Percentiles rank a stretch among this genome's conserved stretches.
phyloP scores from a whole-genome alignment of 768 basidiomycete species.

The Floccularia luteovirens region DNA sequence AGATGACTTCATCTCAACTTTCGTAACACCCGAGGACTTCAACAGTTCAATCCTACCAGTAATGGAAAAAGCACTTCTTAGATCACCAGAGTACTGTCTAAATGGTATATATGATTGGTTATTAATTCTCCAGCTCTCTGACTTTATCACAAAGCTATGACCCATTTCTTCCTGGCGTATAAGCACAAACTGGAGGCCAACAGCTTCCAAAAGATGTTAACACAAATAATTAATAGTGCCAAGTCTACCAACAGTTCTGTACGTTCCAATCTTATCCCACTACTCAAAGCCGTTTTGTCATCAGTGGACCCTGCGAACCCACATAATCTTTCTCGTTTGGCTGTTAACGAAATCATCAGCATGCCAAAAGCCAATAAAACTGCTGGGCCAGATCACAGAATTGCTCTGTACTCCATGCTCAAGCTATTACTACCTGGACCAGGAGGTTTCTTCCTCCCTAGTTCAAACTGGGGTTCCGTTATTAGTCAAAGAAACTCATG shows the following conservation, averaged over 20 bases:
- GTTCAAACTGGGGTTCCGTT: constrained; percentile 37
- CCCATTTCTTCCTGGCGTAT: constrained; percentile 52
- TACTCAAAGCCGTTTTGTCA: constrained; percentile 47
- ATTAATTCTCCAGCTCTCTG: constrained; percentile 3
- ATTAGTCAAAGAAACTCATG: constrained; percentile 72
- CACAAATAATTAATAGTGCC: constrained; percentile 54
- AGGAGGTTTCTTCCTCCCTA: constrained; percentile 28
- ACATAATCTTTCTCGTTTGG: constrained; percentile 30
- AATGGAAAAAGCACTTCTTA: constrained; percentile 73
- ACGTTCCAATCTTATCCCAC: constrained; percentile 42
- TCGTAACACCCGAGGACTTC: constrained; percentile 45
- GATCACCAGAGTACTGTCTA: constrained; percentile 76
- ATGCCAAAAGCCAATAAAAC: constrained; percentile 83
- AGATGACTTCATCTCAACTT: constrained; percentile 51
- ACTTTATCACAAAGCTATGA: constrained; percentile 32
- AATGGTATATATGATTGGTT: constrained; percentile 32
- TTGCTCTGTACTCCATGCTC: constrained; percentile 77
- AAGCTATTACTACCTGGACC: constrained; percentile 38
- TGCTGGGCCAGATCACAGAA: constrained; percentile 78
- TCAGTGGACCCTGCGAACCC: constrained; percentile 20
- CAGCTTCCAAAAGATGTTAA: constrained; percentile 46
- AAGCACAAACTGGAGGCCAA: constrained; percentile 37
- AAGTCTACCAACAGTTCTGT: constrained; percentile 68
- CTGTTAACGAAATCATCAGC: constrained; percentile 60
- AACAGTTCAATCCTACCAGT: constrained; percentile 50